Percentiles rank a stretch among this genome's conserved stretches.
Evolutionary conservation across 2,329 filamentous ascomycete species (phyloP).

Genomic region (Curvularia sp.): DNA sequence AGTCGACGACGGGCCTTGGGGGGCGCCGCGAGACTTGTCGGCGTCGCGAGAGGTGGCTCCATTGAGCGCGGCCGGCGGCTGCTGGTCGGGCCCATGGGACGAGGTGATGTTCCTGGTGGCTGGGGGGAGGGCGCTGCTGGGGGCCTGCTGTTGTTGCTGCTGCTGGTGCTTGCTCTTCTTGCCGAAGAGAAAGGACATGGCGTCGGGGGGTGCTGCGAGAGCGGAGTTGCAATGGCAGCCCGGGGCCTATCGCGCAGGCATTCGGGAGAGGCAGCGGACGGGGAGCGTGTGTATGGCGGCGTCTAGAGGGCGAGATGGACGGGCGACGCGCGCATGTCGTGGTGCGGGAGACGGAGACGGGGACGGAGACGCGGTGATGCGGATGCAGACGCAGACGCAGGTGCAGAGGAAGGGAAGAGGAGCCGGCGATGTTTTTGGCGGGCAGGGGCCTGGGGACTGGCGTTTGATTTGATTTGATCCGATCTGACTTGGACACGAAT

Average conservation of each 20-base stretch:
- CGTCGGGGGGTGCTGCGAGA: constrained; percentile 30
- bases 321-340: constrained; percentile 26
- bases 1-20: constrained; percentile 62
- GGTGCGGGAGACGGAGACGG: not conserved
- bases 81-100: constrained; percentile 60
- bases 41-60: constrained; percentile 54
- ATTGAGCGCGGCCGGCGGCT: constrained; percentile 52
- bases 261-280: constrained; percentile 34
- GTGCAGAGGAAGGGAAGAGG: constrained; percentile 5
- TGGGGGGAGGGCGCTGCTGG: constrained; percentile 56
- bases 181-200: constrained; percentile 63
- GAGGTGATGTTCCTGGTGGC: constrained; percentile 64
- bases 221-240: constrained; percentile 30
- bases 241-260: constrained; percentile 41
- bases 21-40: constrained; percentile 41
- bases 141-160: not conserved
- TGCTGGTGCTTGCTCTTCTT: constrained; percentile 53
- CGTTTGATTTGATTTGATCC: constrained; percentile 5
- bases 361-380: not conserved
- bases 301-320: constrained; percentile 13
- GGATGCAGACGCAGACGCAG: not conserved
- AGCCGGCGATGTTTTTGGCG: not conserved
- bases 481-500: constrained; percentile 4
- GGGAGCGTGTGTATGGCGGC: constrained; percentile 14
- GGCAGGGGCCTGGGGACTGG: not conserved